Conservation (phyloP, 129 eudicot species). For the Tanacetum coccineum region DNA sequence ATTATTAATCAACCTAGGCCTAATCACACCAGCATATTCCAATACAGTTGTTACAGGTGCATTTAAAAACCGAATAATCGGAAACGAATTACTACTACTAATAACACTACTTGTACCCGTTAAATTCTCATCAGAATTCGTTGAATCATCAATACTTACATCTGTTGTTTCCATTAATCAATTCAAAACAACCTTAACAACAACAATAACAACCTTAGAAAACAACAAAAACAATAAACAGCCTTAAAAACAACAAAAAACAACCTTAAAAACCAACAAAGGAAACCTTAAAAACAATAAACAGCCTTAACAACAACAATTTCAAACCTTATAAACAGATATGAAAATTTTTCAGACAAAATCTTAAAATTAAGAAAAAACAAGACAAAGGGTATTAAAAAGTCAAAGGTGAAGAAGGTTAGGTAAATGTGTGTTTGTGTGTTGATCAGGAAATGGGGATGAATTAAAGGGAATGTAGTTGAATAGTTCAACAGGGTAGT, state of each 20-base stretch:
- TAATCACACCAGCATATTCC: constrained; percentile 47
- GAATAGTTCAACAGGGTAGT: constrained; percentile 16
- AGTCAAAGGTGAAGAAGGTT: constrained; percentile 29
- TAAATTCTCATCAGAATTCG: not conserved
- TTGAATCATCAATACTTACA: constrained; percentile 17
- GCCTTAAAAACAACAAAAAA: no score
- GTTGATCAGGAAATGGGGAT: constrained; percentile 18
- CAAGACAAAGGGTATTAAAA: not conserved
- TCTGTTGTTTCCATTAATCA: constrained; percentile 30
- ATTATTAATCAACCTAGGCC: constrained; percentile 32
- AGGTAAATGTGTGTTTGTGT: constrained; percentile 19
- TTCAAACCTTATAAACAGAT: not conserved
- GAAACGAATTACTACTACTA: constrained; percentile 23
- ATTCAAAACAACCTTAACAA: not conserved
- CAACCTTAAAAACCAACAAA: no score
- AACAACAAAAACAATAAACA: no score
- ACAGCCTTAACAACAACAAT: no score
- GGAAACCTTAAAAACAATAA: no score
- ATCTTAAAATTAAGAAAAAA: not conserved
- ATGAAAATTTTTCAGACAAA: constrained; percentile 3
- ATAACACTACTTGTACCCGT: not conserved
- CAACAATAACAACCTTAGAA: no score
- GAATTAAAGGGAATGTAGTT: constrained; percentile 27
- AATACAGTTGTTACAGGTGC: constrained; percentile 59
- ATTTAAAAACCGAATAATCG: constrained; percentile 45